Evolutionary conservation across 2,329 filamentous ascomycete species (phyloP), one percentile per base, ranked within the genome.

Genomic region (Colletotrichum lini): DNA sequence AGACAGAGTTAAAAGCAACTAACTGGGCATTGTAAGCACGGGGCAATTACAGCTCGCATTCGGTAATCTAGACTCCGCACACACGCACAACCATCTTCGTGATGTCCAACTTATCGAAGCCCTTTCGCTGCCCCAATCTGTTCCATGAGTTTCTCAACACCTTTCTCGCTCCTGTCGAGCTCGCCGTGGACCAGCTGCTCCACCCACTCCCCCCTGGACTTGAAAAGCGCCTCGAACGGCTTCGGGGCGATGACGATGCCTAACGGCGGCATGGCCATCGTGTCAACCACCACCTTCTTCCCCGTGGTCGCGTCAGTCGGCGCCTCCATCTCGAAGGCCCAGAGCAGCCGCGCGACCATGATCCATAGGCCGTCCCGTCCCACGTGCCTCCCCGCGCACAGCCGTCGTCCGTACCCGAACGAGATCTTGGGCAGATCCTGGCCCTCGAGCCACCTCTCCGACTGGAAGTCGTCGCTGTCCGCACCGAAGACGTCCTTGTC

Each of bases 361-460:
- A 84, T 76, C 71, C 81, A 85, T 4, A 88, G 75, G 8, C 79
- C 82, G 15, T 85, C 83, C 50, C 87, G 83, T 1, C 85, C 84
- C 53, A 86, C 81, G 42, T 80, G 78, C 74, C 81, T 83, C 2
- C 85, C 86, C 12, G 87, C 75, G 73, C 86, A 87, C 73, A 79
- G 75, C 59, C 79, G 83, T 50, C 79, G 80, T 2, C 85, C 84
- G 42, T 78, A 77, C 8, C 82, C 82, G 75, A 87, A 87, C 0
- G 83, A 77, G 7, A 40, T 38, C 8, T 2, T 65, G 1, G 66
- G 66, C 44, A 69, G 12, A 2, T 70, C 73, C 8, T 75, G 73
- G 1, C 74, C 63, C 40, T 76, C 76, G 15, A 88, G 74, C 86
- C 86, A 89, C 6, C 87, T 79, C 61, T 87, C 86, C 0, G 87